phyloP scores from a whole-genome alignment of 2,329 filamentous ascomycete species.

The Stachybotrys chartarum region DNA sequence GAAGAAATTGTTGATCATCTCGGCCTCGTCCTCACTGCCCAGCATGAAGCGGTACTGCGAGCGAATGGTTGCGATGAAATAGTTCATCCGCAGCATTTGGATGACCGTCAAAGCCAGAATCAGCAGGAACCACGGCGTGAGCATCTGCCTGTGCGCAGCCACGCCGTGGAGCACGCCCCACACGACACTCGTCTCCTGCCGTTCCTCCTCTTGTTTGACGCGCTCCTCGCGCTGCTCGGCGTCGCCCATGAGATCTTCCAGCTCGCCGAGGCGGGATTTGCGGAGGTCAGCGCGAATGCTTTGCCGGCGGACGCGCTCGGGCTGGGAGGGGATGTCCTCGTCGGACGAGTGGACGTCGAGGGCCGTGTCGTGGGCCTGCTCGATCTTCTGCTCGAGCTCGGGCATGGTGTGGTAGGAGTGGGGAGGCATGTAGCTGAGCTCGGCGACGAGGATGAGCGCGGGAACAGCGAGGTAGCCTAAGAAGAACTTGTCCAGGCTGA shows the following conservation, averaged over 20 bases:
- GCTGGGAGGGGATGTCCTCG: constrained; percentile 40
- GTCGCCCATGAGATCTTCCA: constrained; percentile 56
- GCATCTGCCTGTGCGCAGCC: constrained; percentile 57
- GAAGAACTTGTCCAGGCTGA: constrained; percentile 32
- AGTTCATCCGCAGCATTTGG: constrained; percentile 64
- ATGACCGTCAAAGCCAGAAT: constrained; percentile 57
- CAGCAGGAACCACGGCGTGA: constrained; percentile 64
- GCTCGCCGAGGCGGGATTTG: constrained; percentile 50
- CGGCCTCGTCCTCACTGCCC: constrained; percentile 32
- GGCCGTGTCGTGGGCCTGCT: constrained; percentile 24
- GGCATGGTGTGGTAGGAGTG: constrained; percentile 29
- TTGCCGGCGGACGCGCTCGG: constrained; percentile 34
- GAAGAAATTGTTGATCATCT: constrained; percentile 34
- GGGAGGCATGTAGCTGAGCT: constrained; percentile 30
- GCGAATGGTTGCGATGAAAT: constrained; percentile 59
- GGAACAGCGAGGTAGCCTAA: constrained; percentile 30
- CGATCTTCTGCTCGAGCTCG: constrained; percentile 31
- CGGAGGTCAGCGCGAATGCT: constrained; percentile 41
- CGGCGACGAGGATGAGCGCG: constrained; percentile 25
- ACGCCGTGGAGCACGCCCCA: constrained; percentile 67
- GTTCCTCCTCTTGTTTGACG: constrained; percentile 47
- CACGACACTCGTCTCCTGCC: constrained; percentile 54
- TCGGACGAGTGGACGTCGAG: constrained; percentile 46
- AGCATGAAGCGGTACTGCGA: constrained; percentile 66
- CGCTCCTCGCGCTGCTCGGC: constrained; percentile 47